Evolutionary conservation across 306 rosid species (phyloP).

Genomic region (Biancaea sappan): DNA sequence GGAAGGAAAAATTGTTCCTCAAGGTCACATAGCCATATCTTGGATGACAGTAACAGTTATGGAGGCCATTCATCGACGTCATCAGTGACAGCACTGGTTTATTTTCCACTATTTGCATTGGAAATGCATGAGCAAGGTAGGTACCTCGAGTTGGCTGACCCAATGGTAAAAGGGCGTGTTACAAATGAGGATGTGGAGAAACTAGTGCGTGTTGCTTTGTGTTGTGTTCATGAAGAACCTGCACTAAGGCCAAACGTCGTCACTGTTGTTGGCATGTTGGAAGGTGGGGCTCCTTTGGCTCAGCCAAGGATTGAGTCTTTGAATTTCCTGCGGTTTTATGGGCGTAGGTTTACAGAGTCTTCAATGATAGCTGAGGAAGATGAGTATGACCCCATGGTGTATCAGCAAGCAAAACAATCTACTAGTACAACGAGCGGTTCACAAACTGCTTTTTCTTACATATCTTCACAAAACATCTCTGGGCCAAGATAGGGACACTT

Average conservation of each 20-base stretch:
- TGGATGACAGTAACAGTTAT: slow-evolving; percentile 56
- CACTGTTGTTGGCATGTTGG: slow-evolving; percentile 77
- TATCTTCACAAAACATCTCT: slow-evolving; percentile 81
- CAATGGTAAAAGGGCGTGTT: slow-evolving; percentile 71
- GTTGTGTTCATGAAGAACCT: slow-evolving; percentile 93
- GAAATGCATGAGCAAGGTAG: slow-evolving; percentile 85
- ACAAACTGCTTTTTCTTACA: slow-evolving; percentile 49
- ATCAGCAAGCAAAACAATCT: slow-evolving; percentile 42
- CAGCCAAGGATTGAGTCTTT: slow-evolving; percentile 74
- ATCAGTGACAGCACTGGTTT: slow-evolving; percentile 55
- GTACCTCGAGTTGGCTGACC: slow-evolving; percentile 79
- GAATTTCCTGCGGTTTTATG: slow-evolving; percentile 82
- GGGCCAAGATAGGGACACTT: slow-evolving; percentile 75
- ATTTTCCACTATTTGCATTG: slow-evolving; percentile 78
- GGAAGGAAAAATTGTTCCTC: slow-evolving; percentile 76
- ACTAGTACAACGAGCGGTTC: slow-evolving; percentile 39
- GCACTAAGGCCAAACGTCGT: slow-evolving; percentile 78
- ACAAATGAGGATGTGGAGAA: slow-evolving; percentile 68
- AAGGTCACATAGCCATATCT: slow-evolving; percentile 64
- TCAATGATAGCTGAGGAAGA: slow-evolving; percentile 60
- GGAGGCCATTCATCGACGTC: slow-evolving; percentile 58
- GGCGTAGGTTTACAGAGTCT: slow-evolving; percentile 76
- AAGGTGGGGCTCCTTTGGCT: slow-evolving; percentile 66
- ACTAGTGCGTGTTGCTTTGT: slow-evolving; percentile 70
- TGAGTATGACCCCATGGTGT: slow-evolving; percentile 29